phyloP scores from a whole-genome alignment of 768 basidiomycete species.

The Jaapia argillacea region DNA sequence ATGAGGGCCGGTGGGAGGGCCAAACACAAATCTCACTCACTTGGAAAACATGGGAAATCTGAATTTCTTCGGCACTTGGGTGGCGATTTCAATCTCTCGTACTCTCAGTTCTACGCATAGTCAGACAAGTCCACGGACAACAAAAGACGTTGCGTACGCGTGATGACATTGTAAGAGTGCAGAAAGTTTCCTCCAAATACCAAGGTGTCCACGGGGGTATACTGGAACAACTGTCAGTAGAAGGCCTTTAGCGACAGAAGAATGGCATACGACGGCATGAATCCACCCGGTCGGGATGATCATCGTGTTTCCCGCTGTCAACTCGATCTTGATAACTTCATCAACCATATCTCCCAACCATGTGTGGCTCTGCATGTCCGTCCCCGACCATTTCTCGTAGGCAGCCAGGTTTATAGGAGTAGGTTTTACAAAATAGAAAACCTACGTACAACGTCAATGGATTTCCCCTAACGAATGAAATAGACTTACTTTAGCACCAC shows the following conservation, averaged over 20 bases:
- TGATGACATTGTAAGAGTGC: slow-evolving; percentile 83
- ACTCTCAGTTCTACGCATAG: slow-evolving; percentile 64
- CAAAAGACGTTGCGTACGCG: slow-evolving; percentile 44
- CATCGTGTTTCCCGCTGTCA: slow-evolving; percentile 77
- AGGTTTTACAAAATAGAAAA: slow-evolving; percentile 93
- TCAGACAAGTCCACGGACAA: not conserved
- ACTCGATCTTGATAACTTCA: slow-evolving; percentile 78
- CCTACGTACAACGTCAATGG: slow-evolving; percentile 29
- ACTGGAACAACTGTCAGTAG: slow-evolving; percentile 32
- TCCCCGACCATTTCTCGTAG: slow-evolving; percentile 92
- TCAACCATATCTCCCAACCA: slow-evolving; percentile 95
- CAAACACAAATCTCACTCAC: no score
- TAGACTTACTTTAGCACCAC: slow-evolving; percentile 62
- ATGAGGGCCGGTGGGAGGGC: no score
- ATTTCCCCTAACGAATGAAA: not conserved
- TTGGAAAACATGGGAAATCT: slow-evolving; percentile 31
- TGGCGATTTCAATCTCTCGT: slow-evolving; percentile 84
- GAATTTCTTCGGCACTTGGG: slow-evolving; percentile 89
- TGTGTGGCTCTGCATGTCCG: slow-evolving; percentile 73
- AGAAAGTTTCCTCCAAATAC: slow-evolving; percentile 98
- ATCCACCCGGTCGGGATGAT: slow-evolving; percentile 97
- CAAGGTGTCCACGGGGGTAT: slow-evolving; percentile 85
- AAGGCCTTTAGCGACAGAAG: not conserved
- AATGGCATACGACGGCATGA: slow-evolving; percentile 71
- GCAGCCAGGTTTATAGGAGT: slow-evolving; percentile 78